These are phyloP conservation scores for Exophiala dermatitidis DNA, from an alignment of 2,329 filamentous ascomycete species.

Conservation along the genomic window DNA sequence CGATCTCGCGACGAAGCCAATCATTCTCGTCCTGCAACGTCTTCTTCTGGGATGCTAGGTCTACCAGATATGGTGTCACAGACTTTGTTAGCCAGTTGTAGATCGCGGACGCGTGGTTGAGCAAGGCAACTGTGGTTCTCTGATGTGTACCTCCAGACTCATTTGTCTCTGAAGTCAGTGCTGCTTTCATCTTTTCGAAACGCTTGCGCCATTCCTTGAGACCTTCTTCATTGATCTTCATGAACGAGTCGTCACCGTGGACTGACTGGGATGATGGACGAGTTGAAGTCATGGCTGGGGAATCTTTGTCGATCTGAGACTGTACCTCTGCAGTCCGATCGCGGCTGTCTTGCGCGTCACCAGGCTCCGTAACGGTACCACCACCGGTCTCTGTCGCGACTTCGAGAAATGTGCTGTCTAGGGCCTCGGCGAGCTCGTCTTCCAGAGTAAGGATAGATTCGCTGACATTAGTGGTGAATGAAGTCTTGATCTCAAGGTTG, in stretches of 20 bases:
- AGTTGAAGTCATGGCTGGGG: not conserved
- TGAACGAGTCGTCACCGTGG: not conserved
- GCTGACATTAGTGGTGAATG: not conserved
- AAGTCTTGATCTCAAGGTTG: not conserved
- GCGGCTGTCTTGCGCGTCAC: not conserved
- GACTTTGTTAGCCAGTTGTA: slow-evolving; percentile 3
- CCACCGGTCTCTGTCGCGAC: not conserved
- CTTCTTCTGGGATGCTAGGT: not conserved
- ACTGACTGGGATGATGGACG: not conserved
- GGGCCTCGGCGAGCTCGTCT: slow-evolving; percentile 2
- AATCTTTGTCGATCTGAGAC: not conserved
- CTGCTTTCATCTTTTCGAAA: not conserved
- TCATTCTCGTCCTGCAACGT: not conserved
- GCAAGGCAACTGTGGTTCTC: not conserved
- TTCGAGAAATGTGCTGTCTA: not conserved
- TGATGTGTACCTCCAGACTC: not conserved
- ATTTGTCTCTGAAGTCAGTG: not conserved
- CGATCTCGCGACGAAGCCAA: not conserved
- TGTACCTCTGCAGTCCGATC: not conserved
- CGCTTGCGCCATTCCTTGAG: not conserved
- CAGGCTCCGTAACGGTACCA: not conserved
- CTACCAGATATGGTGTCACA: not conserved
- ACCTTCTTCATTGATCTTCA: not conserved
- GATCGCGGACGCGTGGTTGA: not conserved
- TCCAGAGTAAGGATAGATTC: slow-evolving; percentile 2